Base-by-base conservation (phyloP, 139 green algal species). In the Volvox reticuliferus region DNA sequence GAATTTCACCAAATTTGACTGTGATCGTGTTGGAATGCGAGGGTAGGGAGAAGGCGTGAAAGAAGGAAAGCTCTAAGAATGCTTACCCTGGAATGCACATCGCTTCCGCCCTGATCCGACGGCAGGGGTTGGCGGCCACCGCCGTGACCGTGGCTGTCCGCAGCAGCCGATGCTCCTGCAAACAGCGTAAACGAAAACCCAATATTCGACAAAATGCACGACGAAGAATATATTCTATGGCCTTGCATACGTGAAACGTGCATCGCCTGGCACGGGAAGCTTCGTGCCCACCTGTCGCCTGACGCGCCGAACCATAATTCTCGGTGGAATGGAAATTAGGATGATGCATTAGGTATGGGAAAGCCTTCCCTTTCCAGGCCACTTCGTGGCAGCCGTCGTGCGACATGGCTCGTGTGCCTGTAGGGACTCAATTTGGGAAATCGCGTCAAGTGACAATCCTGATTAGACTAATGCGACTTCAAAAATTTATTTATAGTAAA, bases 321-420 rank as follows among this genome's bases (percentile, higher is more conserved):
- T 97, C 95, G 0, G 92, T 93, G 50, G 91, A 82, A 16, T 91
- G 76, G 71, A 92, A 93, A 1, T 30, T n/a, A 13, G 83, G 94
- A 61, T 96, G 92, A 71, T 98, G 94, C 91, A 96, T 91, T 68
- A 98, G 89, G 88, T 97, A 96, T 0, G 95, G 79, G 67, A 98
- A 98, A 3, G 95, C 95, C 33, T 96, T 87, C 1, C 96, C 96
- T 63, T 95, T 94, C 94, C 94, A 97, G 20, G 88, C 89, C 30
- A 97, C 95, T 33, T 96, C 94, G 26, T 93, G 67, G 87, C 94
- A 95, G 61, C 96, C 96, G 69, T 96, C 94, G 77, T 95, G 92
- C 24, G 92, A 89, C 94, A 96, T 96, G 65, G 65, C 24, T 36
- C 16, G 19, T 67, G 79, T 85, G 76, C 30, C 76, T 26, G 76